These are phyloP conservation scores for Novymonas esmeraldas DNA, from an alignment of 208 protist species.

Conservation along the genomic window DNA sequence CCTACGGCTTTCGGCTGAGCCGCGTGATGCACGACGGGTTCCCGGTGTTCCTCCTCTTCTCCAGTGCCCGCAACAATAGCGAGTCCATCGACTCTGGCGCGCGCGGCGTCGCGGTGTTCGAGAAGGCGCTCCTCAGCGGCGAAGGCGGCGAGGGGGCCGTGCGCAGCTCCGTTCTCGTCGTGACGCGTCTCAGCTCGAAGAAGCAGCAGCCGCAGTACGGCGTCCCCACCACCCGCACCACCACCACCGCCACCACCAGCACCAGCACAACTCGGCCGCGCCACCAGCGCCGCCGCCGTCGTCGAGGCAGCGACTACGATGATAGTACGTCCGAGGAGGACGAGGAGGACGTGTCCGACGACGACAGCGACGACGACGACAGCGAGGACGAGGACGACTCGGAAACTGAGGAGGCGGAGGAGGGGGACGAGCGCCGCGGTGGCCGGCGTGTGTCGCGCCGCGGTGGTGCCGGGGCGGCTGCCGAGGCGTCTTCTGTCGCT, in stretches of 20 bases:
- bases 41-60: slow-evolving; percentile 77
- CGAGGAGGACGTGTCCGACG: slow-evolving; percentile 13
- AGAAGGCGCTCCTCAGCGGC: slow-evolving; percentile 53
- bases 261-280: neutral
- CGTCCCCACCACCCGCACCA: slow-evolving; percentile 3
- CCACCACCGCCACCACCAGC: neutral
- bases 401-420: neutral
- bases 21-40: slow-evolving; percentile 64
- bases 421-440: slow-evolving; percentile 17
- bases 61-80: slow-evolving; percentile 34
- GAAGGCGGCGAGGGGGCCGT: slow-evolving; percentile 31
- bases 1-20: slow-evolving; percentile 73
- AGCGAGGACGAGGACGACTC: neutral
- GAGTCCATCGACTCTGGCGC: slow-evolving; percentile 31
- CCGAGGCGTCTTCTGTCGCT: neutral
- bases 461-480: neutral
- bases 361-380: slow-evolving; percentile 20
- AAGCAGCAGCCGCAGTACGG: slow-evolving; percentile 20
- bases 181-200: slow-evolving; percentile 42
- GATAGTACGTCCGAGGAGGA: slow-evolving; percentile 19
- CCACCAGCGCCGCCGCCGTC: neutral
- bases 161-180: slow-evolving; percentile 33
- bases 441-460: slow-evolving; percentile 4
- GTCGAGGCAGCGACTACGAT: slow-evolving; percentile 6
- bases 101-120: slow-evolving; percentile 44